Evolutionary conservation across 2,329 filamentous ascomycete species (phyloP), one percentile per base, ranked within the genome.

Genomic region (Phaeomoniella chlamydospora): DNA sequence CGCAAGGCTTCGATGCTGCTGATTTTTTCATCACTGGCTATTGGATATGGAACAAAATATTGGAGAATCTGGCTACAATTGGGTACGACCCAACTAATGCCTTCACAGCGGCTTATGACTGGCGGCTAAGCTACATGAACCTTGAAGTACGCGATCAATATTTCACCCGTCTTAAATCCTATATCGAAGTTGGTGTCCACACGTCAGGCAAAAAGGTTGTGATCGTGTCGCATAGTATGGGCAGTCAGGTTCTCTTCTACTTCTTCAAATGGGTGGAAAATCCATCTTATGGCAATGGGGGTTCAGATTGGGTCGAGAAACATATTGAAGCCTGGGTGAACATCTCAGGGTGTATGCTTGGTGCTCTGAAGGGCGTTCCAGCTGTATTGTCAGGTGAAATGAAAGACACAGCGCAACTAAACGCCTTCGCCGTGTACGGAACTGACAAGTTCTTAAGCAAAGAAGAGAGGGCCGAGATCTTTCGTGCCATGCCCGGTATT

Each of bases 41-140:
- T 60, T 98, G 90, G 90, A 96, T 98, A 41, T 94, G 87, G 87
- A 94, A 84, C 61, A 96, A 96, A 61, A 94, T 98, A 41, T 68
- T 98, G 34, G 90, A 98, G 60, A 98, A 98, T 51, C 66, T 98
- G 35, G 90, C 90, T 0, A 90, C 86, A 0, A 81, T 98, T 39
- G 90, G 90, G 11, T 98, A 98, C 55, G 90, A 98, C 52, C 88
- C 90, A 15, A 74, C 69, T 2, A 78, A 78, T 48, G 74, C 74
- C 0, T 78, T 77, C 44, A 75, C 74, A 0, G 74, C 74, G 1
- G 71, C 74, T 1, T 79, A 98, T 53, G 90, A 98, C 59, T 98
- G 90, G 90, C 76, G 90, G 15, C 64, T 98, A 38, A 83, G 84
- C 1, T 98, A 94, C 52, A 65, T 71, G 40, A 94, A 96, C 49